Evolutionary conservation across 768 basidiomycete genomes (phyloP), one percentile per base, ranked within the genome.

Genomic region (Podaxis carcinomalis): DNA sequence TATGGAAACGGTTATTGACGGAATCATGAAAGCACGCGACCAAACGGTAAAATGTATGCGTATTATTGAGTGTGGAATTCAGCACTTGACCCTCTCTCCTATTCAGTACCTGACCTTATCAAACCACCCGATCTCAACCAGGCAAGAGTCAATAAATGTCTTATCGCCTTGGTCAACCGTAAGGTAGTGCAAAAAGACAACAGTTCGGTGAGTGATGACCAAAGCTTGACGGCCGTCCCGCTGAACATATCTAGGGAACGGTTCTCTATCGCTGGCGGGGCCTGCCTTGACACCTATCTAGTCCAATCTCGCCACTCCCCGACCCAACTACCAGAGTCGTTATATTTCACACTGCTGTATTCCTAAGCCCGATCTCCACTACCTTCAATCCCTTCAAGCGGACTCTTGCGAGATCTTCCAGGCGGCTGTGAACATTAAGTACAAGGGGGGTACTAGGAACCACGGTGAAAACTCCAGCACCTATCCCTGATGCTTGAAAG

Each of bases 111-210:
- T 32, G 90, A 93, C 59, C 79, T 95, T 57, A 82, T 95, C 66
- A 80, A 79, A 44, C 86, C 86, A 1, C 92, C 93, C 0, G 91
- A 93, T 64, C 81, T 96, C 39, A 92, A 88, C 56, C 94, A 96
- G 76, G 90, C 93, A 6, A 82, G 91, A 46, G 95, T 93, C 44
- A 96, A 97, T 73, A 95, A 93, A 71, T 96, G 93, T 66, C 79
- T 98, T 39, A 93, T 98, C 56, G 92, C 93, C 1, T 77, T 98
- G 5, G 93, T 95, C 3, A 89, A 89, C 68, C 82, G 92, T 52
- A 96, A 95, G 69, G 81, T 92, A 19, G 90, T 94, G 0, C 78
- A 77, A 59, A 95, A 95, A 72, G 86, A 90, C 46, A 90, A 79
- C 52, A 77, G 75, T 52, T 82, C 85, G 1, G 87, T 87, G 60